A percentile compares a stretch with the other conserved stretches of the same genome.
phyloP scores from a whole-genome alignment of 164 flowering plant species.

The Dillenia turbinata region DNA sequence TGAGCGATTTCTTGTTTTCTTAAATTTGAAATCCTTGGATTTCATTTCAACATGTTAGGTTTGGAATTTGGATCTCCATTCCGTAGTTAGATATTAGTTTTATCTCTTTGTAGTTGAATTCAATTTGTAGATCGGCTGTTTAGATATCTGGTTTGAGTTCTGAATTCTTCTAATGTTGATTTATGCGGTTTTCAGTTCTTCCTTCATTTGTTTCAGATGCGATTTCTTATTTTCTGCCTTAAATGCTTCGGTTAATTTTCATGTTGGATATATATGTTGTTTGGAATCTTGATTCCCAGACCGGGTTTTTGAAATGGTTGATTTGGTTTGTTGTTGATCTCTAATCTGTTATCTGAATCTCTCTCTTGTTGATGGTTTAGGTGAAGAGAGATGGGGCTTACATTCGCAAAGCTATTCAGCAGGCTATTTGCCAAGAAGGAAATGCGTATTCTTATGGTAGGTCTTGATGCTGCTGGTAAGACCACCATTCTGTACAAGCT shows the following conservation, averaged over 20 bases:
- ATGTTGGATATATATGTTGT: neutral
- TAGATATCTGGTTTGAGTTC: too few species aligned
- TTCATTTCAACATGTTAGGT: too few species aligned
- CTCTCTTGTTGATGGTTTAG: neutral
- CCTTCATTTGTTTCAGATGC: neutral
- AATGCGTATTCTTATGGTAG: constrained; percentile 77
- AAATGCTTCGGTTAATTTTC: neutral
- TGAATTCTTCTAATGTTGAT: too few species aligned
- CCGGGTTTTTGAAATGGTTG: neutral
- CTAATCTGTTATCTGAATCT: neutral
- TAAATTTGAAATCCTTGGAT: too few species aligned
- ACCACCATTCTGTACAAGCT: constrained; percentile 74
- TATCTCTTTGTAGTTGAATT: too few species aligned
- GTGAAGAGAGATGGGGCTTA: constrained; percentile 43
- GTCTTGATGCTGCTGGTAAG: constrained; percentile 78
- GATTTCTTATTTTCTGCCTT: neutral
- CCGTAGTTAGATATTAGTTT: too few species aligned
- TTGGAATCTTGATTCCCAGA: too few species aligned
- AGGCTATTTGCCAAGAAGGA: constrained; percentile 69
- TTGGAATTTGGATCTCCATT: too few species aligned
- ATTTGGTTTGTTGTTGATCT: neutral
- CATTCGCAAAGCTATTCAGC: constrained; percentile 63
- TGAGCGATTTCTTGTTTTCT: too few species aligned
- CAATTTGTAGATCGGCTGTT: too few species aligned
- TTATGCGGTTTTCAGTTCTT: too few species aligned